Conservation (phyloP, 257 asterid genomes). For the Primulina eburnea region DNA sequence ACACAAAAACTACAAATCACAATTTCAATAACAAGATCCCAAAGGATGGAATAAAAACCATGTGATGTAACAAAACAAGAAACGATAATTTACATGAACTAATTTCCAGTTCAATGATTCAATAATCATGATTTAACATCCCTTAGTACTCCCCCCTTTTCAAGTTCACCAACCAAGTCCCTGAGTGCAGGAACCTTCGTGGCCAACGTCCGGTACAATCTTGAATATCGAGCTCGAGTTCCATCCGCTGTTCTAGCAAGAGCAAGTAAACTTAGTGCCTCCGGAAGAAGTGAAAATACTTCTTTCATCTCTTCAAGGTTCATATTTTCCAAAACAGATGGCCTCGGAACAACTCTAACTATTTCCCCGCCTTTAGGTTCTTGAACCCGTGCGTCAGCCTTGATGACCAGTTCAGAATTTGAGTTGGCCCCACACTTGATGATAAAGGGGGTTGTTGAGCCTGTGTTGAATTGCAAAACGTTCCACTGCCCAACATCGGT, state of each 20-base stretch:
- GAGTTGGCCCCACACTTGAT: constrained; percentile 98
- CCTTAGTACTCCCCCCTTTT: constrained; percentile 79
- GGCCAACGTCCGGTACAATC: constrained; percentile 90
- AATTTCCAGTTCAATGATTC: background rate
- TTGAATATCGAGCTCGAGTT: constrained; percentile 94
- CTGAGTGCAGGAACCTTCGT: constrained; percentile 94
- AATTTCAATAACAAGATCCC: background rate
- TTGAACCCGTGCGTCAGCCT: constrained; percentile 83
- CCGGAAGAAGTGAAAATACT: constrained; percentile 71
- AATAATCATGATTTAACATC: constrained; percentile 55
- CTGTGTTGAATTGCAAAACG: constrained; percentile 92
- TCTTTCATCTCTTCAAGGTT: constrained; percentile 76
- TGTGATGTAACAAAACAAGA: constrained; percentile 10
- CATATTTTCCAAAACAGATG: constrained; percentile 66
- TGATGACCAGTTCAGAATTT: constrained; percentile 76
- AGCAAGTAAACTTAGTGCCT: constrained; percentile 83
- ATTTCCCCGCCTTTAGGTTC: constrained; percentile 97
- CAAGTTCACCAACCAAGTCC: constrained; percentile 87
- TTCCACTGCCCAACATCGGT: constrained; percentile 98
- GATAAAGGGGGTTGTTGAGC: constrained; percentile 84
- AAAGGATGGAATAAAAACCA: background rate
- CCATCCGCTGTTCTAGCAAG: constrained; percentile 95
- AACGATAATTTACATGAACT: constrained; percentile 9
- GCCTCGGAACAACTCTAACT: constrained; percentile 81
- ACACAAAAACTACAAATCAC: background rate